Evolutionary conservation across 495 filamentous ascomycete genomes (phyloP).

Genomic region (Rhizodiscina lignyota): DNA sequence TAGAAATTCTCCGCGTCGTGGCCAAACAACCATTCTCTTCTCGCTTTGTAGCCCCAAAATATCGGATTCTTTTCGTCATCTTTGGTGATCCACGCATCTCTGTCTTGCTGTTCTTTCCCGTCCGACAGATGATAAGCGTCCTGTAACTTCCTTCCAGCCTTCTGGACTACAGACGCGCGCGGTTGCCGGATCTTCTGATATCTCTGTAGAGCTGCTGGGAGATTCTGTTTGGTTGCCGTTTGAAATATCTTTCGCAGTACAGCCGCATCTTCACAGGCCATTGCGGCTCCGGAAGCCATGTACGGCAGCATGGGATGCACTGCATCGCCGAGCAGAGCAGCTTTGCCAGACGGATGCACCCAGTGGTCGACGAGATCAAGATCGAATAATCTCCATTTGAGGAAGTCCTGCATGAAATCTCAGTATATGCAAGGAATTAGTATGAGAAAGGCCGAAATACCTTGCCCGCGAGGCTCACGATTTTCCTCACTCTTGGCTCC

Average conservation of each 20-base stretch:
- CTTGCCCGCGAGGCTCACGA: too few species aligned
- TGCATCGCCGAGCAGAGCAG: slow-evolving; percentile 1
- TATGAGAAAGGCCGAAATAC: too few species aligned
- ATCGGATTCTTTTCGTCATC: too few species aligned
- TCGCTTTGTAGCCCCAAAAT: too few species aligned
- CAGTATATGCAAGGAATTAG: too few species aligned
- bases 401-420: too few species aligned
- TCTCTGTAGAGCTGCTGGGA: not conserved
- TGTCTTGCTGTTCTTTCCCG: not conserved
- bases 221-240: not conserved
- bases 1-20: too few species aligned
- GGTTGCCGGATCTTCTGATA: not conserved
- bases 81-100: too few species aligned
- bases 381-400: too few species aligned
- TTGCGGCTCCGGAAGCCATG: not conserved
- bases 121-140: not conserved
- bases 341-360: not conserved
- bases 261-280: slow-evolving; percentile 1
- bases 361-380: not conserved
- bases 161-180: not conserved
- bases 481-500: too few species aligned
- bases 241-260: not conserved
- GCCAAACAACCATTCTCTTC: too few species aligned
- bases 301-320: slow-evolving; percentile 1
- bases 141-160: not conserved